These are phyloP conservation scores for Penicillium tannophilum DNA, from an alignment of 495 filamentous ascomycete genomes.

Conservation along the genomic window DNA sequence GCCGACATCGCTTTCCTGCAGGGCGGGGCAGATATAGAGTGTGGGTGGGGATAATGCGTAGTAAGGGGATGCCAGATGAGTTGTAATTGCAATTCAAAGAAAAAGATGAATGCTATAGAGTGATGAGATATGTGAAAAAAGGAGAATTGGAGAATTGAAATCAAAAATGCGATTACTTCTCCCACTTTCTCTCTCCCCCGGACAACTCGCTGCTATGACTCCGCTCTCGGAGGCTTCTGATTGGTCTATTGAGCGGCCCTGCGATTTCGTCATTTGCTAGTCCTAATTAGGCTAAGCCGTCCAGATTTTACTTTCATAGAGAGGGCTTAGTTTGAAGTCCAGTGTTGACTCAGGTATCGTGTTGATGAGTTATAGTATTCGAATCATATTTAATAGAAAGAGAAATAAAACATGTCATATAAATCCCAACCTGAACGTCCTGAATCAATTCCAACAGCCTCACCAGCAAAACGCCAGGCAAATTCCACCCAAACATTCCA, in stretches of 20 bases:
- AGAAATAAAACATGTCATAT: background rate
- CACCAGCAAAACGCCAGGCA: slow-evolving; percentile 8
- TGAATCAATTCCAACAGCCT: background rate
- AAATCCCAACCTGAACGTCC: slow-evolving; percentile 3
- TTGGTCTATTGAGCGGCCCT: slow-evolving; percentile 22
- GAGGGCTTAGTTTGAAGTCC: background rate
- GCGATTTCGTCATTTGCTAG: slow-evolving; percentile 39
- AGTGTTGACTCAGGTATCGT: background rate
- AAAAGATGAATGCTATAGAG: background rate
- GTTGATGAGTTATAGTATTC: background rate
- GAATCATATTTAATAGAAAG: background rate
- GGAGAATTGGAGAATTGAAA: slow-evolving; percentile 11
- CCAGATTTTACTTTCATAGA: background rate
- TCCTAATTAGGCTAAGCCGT: slow-evolving; percentile 12
- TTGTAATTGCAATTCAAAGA: background rate
- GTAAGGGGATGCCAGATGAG: background rate
- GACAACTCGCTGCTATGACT: slow-evolving; percentile 24
- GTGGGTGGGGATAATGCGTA: background rate
- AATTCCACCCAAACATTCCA: slow-evolving; percentile 12
- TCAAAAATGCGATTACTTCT: slow-evolving; percentile 14
- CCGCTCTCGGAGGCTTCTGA: slow-evolving; percentile 20
- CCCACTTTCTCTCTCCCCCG: slow-evolving; percentile 16
- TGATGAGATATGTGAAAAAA: slow-evolving; percentile 10
- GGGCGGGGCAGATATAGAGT: slow-evolving; percentile 27
- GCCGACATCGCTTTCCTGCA: slow-evolving; percentile 55